A percentile compares a stretch with the other conserved stretches of the same genome.
These are phyloP conservation scores for Hyaloscypha hepaticicola DNA, from an alignment of 495 filamentous ascomycete species.

Conservation along the genomic window DNA sequence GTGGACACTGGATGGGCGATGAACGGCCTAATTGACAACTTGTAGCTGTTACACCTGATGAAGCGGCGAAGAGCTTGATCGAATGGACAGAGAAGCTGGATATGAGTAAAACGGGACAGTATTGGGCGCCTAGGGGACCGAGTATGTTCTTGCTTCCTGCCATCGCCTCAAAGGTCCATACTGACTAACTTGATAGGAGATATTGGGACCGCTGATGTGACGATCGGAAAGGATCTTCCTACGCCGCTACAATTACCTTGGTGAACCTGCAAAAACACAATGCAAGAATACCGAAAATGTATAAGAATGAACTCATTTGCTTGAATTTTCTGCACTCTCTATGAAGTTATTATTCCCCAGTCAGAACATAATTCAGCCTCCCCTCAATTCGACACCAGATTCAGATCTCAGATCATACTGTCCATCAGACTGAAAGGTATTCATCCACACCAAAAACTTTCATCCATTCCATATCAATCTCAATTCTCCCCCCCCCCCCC, in stretches of 20 bases:
- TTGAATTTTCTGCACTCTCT: not conserved
- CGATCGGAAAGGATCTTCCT: slow-evolving; percentile 58
- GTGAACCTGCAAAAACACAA: slow-evolving; percentile 40
- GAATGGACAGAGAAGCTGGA: slow-evolving; percentile 63
- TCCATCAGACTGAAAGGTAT: not conserved
- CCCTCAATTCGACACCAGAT: not conserved
- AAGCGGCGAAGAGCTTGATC: slow-evolving; percentile 61
- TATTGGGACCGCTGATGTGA: slow-evolving; percentile 65
- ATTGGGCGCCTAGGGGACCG: slow-evolving; percentile 69
- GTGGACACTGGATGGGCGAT: not conserved
- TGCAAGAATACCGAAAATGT: no score
- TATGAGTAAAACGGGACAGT: slow-evolving; percentile 64
- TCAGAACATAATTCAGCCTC: not conserved
- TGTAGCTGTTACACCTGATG: slow-evolving; percentile 66
- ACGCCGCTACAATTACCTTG: slow-evolving; percentile 69
- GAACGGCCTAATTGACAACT: no score
- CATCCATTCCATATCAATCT: not conserved
- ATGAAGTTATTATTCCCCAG: not conserved
- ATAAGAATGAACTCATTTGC: not conserved
- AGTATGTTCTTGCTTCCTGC: slow-evolving; percentile 40
- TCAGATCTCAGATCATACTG: not conserved
- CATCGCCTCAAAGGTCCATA: not conserved
- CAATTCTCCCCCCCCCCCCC: not conserved
- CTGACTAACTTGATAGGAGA: slow-evolving; percentile 44
- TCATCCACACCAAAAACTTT: no score